These are phyloP conservation scores for Huntiella savannae DNA, from an alignment of 2,329 filamentous ascomycete species.

Conservation along the genomic window DNA sequence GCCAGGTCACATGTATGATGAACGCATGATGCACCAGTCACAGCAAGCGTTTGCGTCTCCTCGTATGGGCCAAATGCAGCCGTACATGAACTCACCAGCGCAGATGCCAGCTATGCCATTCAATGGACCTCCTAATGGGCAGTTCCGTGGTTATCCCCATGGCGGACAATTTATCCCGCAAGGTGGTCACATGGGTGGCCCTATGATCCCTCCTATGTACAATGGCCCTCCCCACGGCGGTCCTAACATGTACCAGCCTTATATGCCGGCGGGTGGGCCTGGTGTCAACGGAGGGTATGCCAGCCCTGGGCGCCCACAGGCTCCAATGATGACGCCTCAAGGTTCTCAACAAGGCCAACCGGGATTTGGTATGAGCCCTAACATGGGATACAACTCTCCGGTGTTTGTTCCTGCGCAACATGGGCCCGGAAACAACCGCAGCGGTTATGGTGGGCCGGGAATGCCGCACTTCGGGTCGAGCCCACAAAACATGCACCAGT, in stretches of 20 bases:
- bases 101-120: conserved; percentile 55
- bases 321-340: conserved; percentile 88
- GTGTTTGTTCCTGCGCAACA: conserved; percentile 49
- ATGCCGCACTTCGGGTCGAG: conserved; percentile 46
- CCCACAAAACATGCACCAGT: conserved; percentile 46
- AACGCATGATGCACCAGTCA: conserved; percentile 66
- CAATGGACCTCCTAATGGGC: conserved; percentile 45
- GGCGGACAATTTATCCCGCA: conserved; percentile 47
- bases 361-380: conserved; percentile 58
- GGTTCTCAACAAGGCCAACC: conserved; percentile 80
- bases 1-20: conserved; percentile 40
- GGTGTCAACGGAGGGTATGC: conserved; percentile 48
- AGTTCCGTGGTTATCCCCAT: conserved; percentile 52
- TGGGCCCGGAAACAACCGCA: conserved; percentile 37
- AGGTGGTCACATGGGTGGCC: conserved; percentile 48
- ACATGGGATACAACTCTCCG: conserved; percentile 55
- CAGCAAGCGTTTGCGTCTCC: conserved; percentile 75
- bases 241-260: conserved; percentile 53
- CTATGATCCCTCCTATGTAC: conserved; percentile 69
- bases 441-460: conserved; percentile 38
- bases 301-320: conserved; percentile 62
- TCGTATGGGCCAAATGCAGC: conserved; percentile 49
- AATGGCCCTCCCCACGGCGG: conserved; percentile 45
- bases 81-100: conserved; percentile 49
- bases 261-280: conserved; percentile 39